Evolutionary conservation across 176 grass and related monocot species (phyloP).

Genomic region (Zizania latifolia): DNA sequence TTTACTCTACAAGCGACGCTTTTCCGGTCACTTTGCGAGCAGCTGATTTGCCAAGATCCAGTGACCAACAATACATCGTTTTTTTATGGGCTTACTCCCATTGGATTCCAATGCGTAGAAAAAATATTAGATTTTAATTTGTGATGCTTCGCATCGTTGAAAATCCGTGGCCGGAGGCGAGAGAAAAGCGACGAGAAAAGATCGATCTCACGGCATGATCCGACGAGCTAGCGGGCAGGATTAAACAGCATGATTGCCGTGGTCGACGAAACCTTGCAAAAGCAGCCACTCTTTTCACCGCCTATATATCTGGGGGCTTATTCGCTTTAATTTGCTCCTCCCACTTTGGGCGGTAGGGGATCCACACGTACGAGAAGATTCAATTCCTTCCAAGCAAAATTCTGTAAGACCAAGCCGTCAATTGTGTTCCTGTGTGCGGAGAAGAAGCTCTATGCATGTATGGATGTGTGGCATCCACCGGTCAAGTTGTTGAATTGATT

Average conservation of each 20-base stretch:
- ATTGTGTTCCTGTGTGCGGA: not conserved
- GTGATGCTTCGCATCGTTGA: slow-evolving; percentile 13
- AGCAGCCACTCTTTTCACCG: slow-evolving; percentile 33
- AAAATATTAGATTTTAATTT: too few species aligned
- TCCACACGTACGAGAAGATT: slow-evolving; percentile 37
- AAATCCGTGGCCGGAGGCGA: slow-evolving; percentile 2
- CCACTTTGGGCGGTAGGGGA: slow-evolving; percentile 84
- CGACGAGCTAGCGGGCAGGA: slow-evolving; percentile 15
- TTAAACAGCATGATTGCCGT: slow-evolving; percentile 53
- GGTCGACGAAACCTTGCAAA: slow-evolving; percentile 54
- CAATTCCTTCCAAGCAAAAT: slow-evolving; percentile 24
- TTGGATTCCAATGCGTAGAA: slow-evolving; percentile 29
- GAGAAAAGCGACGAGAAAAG: not conserved
- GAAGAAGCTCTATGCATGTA: not conserved
- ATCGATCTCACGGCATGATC: slow-evolving; percentile 32
- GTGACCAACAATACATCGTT: slow-evolving; percentile 37
- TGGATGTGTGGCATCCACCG: not conserved
- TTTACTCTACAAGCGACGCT: not conserved
- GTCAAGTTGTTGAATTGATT: not conserved
- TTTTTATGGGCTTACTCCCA: slow-evolving; percentile 27
- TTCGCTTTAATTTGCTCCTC: slow-evolving; percentile 25
- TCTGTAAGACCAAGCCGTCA: slow-evolving; percentile 26
- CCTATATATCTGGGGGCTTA: slow-evolving; percentile 23
- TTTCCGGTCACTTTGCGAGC: slow-evolving; percentile 4
- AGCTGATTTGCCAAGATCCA: slow-evolving; percentile 35